Percentiles rank a stretch among this genome's conserved stretches.
Evolutionary conservation across 148 eudicot species (phyloP).

Genomic region (Salicornia ramosissima): DNA sequence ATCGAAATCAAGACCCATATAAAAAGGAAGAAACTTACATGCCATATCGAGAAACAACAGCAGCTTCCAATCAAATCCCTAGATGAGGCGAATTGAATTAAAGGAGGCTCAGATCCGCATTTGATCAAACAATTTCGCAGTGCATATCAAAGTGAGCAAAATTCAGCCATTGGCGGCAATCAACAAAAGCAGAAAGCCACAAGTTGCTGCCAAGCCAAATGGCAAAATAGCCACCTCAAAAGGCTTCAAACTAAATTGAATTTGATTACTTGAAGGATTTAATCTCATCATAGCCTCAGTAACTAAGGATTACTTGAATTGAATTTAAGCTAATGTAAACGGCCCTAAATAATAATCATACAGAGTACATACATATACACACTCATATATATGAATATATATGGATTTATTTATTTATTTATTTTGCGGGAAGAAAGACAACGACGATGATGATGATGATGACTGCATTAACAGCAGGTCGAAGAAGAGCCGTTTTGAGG

Average conservation of each 20-base stretch:
- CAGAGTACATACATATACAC: background rate
- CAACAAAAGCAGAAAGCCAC: background rate
- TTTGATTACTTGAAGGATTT: background rate
- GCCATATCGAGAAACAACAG: no score
- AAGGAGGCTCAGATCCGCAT: slow-evolving; percentile 22
- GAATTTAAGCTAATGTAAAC: no score
- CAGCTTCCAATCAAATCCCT: background rate
- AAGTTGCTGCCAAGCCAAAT: slow-evolving; percentile 17
- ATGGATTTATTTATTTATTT: no score
- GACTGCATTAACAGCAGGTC: no score
- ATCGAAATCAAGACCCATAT: no score
- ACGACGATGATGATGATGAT: background rate
- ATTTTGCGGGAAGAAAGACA: no score
- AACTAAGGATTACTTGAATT: no score
- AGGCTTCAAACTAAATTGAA: background rate
- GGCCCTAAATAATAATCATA: background rate
- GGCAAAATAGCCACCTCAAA: background rate
- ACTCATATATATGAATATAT: no score
- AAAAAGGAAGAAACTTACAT: no score
- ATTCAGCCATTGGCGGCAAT: slow-evolving; percentile 2
- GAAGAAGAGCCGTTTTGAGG: background rate
- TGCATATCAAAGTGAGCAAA: background rate
- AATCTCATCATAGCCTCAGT: slow-evolving; percentile 15
- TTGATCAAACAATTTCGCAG: background rate
- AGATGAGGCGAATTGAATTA: background rate